Percentiles rank a stretch among this genome's conserved stretches.
Evolutionary conservation across 148 eudicot genomes (phyloP).

Genomic region (Chenopodium suecicum): DNA sequence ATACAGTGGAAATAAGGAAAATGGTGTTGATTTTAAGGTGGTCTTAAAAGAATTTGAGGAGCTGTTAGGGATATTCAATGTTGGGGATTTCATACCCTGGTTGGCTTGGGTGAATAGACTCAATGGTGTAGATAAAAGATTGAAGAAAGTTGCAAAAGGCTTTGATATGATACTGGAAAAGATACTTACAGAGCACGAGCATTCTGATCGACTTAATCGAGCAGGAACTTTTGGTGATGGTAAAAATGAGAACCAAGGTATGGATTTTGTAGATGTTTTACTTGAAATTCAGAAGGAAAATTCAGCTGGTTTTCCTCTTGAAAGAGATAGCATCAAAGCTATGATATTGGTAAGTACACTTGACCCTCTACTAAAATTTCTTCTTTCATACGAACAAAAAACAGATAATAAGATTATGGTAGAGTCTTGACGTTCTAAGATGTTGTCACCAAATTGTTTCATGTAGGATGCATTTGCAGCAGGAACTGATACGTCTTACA

Average conservation of each 20-base stretch:
- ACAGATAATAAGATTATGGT: background rate
- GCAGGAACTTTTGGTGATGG: background rate
- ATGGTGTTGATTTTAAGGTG: conserved; percentile 1
- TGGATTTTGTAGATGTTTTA: conserved; percentile 46
- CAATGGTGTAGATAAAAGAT: conserved; percentile 26
- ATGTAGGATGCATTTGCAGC: conserved; percentile 25
- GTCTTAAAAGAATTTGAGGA: conserved; percentile 1
- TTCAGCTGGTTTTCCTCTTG: conserved; percentile 28
- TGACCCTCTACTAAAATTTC: background rate
- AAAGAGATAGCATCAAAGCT: conserved; percentile 38
- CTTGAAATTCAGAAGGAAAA: conserved; percentile 34
- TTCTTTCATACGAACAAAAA: background rate
- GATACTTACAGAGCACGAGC: conserved; percentile 31
- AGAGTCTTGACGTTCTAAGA: background rate
- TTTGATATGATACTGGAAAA: conserved; percentile 32
- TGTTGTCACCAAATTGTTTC: background rate
- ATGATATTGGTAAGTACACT: conserved; percentile 29
- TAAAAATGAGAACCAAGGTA: background rate
- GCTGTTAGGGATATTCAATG: background rate
- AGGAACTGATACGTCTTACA: conserved; percentile 18
- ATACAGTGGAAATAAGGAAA: conserved; percentile 7
- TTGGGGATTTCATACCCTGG: conserved; percentile 36
- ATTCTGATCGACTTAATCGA: background rate
- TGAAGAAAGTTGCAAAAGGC: conserved; percentile 21
- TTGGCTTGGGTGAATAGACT: conserved; percentile 31